Evolutionary conservation across 257 asterid genomes (phyloP).

Genomic region (Fraxinus cuspidata): DNA sequence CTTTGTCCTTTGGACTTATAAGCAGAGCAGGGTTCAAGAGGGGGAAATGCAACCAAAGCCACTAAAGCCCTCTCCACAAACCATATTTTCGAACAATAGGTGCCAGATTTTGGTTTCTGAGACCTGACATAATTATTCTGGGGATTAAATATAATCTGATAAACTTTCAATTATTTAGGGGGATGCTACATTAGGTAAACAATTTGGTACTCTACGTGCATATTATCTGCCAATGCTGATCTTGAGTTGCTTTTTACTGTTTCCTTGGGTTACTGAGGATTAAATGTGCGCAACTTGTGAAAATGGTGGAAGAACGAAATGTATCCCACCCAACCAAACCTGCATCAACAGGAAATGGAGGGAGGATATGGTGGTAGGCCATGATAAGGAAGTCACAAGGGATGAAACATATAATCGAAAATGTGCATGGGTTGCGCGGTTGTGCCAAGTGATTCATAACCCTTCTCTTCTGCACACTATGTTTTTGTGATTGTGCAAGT

Average conservation of each 20-base stretch:
- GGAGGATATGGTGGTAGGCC: background rate
- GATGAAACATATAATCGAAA: background rate
- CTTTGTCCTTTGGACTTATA: background rate
- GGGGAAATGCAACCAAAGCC: background rate
- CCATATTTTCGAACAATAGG: background rate
- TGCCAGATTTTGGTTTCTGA: background rate
- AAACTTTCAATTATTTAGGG: background rate
- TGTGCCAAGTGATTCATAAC: background rate
- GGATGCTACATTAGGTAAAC: background rate
- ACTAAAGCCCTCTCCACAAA: background rate
- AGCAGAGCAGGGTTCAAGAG: background rate
- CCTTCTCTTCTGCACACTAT: background rate
- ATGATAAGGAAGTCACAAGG: background rate
- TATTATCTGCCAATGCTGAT: background rate
- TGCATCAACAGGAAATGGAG: background rate
- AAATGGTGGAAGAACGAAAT: background rate
- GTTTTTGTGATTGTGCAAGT: background rate
- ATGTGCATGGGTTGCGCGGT: background rate
- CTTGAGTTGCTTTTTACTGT: background rate
- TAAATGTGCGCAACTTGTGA: background rate
- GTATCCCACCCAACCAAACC: background rate
- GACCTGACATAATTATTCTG: constrained; percentile 6
- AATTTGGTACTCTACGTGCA: background rate
- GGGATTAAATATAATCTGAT: background rate
- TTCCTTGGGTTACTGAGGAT: background rate